Base-by-base conservation (phyloP, 2,329 filamentous ascomycete species). In the Pseudogymnoascus sp. region DNA sequence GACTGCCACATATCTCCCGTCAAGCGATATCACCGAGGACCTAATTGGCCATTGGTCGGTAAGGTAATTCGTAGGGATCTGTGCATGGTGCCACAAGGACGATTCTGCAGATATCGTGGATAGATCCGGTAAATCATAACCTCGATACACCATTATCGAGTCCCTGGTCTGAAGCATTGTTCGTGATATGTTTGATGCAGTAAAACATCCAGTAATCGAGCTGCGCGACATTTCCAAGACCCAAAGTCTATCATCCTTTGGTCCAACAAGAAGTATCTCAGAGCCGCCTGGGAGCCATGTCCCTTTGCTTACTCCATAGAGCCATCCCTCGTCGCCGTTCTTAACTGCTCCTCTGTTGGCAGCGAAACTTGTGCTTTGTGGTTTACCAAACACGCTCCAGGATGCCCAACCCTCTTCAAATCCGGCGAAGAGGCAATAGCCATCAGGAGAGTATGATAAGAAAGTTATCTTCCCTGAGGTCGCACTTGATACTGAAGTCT, bases 381-480 rank as follows among this genome's bases (percentile, higher is more conserved):
- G 82, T 73, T 96, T 97, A 34, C 94, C 94, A 74, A 96, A 99
- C 37, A 97, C 94, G 72, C 93, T 97, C 93, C 93, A 99, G 54
- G 87, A 93, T 4, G 90, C 88, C 94, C 94, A 99, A 0, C 94
- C 95, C 62, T 87, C 86, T 68, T 94, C 87, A 70, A 93, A 97
- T 1, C 93, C 94, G 43, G 89, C 91, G 74, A 99, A 97, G 7
- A 99, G 81, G 72, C 92, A 96, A 73, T 97, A 97, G 16, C 94
- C 94, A 72, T 99, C 94, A 0, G 93, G 91, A 1, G 94, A 97
- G 76, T 96, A 99, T 63, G 77, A 85, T 65, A 99, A 74, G 30
- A 86, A 88, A 2, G 84, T 91, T 59, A 97, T 76, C 11, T 76
- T 73, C 0, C 94, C 94, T 1, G 90, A 86, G 14, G 83, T 81